Base-by-base conservation (phyloP, 1,284 basidiomycete species). In the Mycena citricolor region DNA sequence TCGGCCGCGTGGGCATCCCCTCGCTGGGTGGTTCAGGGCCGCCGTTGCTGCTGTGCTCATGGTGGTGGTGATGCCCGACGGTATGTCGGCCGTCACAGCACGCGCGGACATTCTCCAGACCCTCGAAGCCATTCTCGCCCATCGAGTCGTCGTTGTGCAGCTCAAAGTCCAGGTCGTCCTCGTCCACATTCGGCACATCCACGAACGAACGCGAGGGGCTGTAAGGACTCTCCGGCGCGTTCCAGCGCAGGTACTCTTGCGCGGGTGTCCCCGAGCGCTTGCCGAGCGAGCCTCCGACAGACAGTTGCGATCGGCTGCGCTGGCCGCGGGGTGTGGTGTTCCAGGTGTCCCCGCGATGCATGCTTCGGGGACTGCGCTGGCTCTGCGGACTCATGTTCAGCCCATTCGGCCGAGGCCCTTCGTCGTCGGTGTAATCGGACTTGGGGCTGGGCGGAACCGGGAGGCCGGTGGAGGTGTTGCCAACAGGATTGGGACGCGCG, bases 11-110 rank as follows among this genome's bases (percentile, higher is more conserved):
- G 24, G 74, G 70, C n/a, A 46, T 46, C 8, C 45, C 54, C 42
- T 61, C 41, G 11, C n/a, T 17, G 5, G 35, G 44, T 10, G 48
- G 36, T 1, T 35, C 20, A 12, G 34, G 16, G n/a, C 25, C 58
- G 14, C 50, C 47, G 33, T 59, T 57, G 40, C 64, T 60, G 20
- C 66, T 64, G 36, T 73, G 68, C 43, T 79, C 74, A 33, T 80
- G 77, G 41, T 81, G 77, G 39, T 81, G 77, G 44, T 82, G 77
- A 44, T 78, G 74, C 0, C 83, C 83, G 26, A 90, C 84, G 0
- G 87, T 88, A 65, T 99, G 95, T 34, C 75, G 79, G 57, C 95
- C 95, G 63, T 94, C 91, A 59, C 94, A 97, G 65, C 94, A 97
- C 2, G 93, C 93, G 24, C 92, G 79, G 20, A 95, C 92, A 58